A percentile compares a stretch with the other conserved stretches of the same genome.
Conservation (phyloP, 495 filamentous ascomycete species). For the Lasiosphaeria hispida region DNA sequence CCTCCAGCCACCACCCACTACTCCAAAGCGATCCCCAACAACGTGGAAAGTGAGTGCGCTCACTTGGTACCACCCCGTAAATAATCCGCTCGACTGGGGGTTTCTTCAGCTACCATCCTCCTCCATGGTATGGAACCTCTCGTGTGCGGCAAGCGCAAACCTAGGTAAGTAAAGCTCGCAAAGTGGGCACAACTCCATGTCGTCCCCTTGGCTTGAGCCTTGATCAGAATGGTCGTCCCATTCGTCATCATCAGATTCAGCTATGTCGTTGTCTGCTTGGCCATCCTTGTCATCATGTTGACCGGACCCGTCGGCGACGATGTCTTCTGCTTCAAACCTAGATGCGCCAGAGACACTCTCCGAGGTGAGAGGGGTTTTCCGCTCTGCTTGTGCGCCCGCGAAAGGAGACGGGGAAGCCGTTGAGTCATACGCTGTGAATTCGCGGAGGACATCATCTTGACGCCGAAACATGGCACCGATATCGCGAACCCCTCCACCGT, state of each 20-base stretch:
- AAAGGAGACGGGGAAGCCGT: no score
- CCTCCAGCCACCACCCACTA: no score
- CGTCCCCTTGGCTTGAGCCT: slow-evolving; percentile 3
- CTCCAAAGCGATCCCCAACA: no score
- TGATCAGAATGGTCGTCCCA: slow-evolving; percentile 23
- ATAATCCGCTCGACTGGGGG: background rate
- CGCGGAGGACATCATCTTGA: slow-evolving; percentile 62
- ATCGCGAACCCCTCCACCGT: slow-evolving; percentile 51
- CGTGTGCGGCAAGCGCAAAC: slow-evolving; percentile 73
- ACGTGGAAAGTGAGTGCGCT: no score
- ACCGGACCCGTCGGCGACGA: background rate
- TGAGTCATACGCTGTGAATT: slow-evolving; percentile 52
- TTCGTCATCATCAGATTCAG: slow-evolving; percentile 11
- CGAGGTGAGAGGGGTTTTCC: no score
- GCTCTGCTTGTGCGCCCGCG: no score
- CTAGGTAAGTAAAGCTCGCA: slow-evolving; percentile 66
- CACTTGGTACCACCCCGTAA: background rate
- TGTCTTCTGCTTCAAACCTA: background rate
- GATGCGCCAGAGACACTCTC: background rate
- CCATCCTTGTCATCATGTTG: background rate
- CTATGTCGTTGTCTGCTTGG: background rate
- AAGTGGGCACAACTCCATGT: slow-evolving; percentile 42
- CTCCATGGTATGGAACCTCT: slow-evolving; percentile 60
- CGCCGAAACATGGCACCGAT: slow-evolving; percentile 68
- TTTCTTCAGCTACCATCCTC: background rate